These are phyloP conservation scores for Ogataea neopini DNA, from an alignment of 805 yeast genomes.

Conservation along the genomic window DNA sequence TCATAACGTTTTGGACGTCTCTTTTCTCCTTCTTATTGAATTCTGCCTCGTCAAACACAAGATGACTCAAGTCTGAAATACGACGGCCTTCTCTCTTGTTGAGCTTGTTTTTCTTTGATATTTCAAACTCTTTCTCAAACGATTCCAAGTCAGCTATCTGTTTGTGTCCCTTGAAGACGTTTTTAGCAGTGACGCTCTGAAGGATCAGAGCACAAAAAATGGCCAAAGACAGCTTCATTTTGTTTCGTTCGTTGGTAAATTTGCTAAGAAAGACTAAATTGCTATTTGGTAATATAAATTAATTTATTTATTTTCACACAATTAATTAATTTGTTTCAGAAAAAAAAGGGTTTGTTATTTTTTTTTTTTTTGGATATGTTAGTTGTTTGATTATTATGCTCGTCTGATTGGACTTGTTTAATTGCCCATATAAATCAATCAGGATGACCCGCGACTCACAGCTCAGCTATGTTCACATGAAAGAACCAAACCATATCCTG, in stretches of 20 bases:
- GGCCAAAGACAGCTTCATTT: not conserved
- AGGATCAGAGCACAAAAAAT: constrained; percentile 8
- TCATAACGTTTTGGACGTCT: constrained; percentile 10
- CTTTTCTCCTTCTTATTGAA: constrained; percentile 6
- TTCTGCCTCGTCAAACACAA: constrained; percentile 9
- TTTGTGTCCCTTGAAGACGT: constrained; percentile 18
- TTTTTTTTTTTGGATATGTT: not conserved
- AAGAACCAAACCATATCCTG: constrained; percentile 31
- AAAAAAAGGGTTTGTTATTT: not conserved
- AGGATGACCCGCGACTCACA: constrained; percentile 33
- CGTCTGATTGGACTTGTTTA: no score
- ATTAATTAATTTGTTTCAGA: not conserved
- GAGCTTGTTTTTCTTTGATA: constrained; percentile 21
- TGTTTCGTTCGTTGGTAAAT: not conserved
- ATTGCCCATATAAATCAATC: no score
- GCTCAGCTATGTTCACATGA: constrained; percentile 33
- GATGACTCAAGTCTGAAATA: constrained; percentile 2
- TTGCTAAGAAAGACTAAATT: not conserved
- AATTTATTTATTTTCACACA: constrained; percentile 9
- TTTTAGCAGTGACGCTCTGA: constrained; percentile 14
- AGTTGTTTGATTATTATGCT: not conserved
- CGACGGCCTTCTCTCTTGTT: constrained; percentile 18
- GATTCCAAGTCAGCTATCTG: constrained; percentile 10
- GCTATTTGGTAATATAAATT: no score
- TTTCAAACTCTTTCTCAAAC: constrained; percentile 13